Base-by-base conservation (phyloP, 2,329 filamentous ascomycete species). In the Aspergillus cejpii region DNA sequence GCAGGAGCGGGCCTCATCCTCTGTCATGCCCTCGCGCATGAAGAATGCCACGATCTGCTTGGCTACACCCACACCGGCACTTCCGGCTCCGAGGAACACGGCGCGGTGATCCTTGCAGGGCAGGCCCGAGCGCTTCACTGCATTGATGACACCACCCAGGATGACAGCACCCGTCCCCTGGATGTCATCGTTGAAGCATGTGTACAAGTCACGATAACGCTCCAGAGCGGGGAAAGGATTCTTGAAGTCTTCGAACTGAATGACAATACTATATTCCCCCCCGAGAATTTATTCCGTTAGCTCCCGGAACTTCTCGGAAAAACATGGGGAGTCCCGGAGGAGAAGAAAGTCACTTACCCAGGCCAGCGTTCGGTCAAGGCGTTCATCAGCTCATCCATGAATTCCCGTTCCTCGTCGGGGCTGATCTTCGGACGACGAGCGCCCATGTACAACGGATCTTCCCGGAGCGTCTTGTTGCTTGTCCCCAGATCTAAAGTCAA, bases 21-120 rank as follows among this genome's bases (percentile, higher is more conserved):
- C 91, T 7, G 84, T 85, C 61, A 97, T 76, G 31, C 92, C 92
- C 58, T 90, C 87, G 57, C 87, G 87, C 61, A 90, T 88, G 74
- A 97, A 97, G 77, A 88, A 96, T 71, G 95, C 88, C 45, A 95
- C 89, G 53, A 98, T 85, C 74, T 97, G 92, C 77, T 94, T 95
- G 48, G 92, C 92, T 48, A 98, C 92, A 74, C 92, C 92, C 37
- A 95, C 89, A 74, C 92, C 92, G 27, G 92, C 92, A 49, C 87
- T 94, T 45, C 92, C 92, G 43, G 92, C 91, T 47, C 92, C 92
- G 70, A 97, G 85, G 75, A 98, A 98, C 55, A 97, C 88, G 28
- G 95, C 85, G 44, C 85, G 85, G 70, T 98, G 92, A 61, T 97
- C 88, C 69, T 88, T 85, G 40, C 90, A 73, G 21, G 88, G 86